Percentiles rank a stretch among this genome's conserved stretches.
Evolutionary conservation across 208 protist species (phyloP).

Genomic region (Leptomonas seymouri): DNA sequence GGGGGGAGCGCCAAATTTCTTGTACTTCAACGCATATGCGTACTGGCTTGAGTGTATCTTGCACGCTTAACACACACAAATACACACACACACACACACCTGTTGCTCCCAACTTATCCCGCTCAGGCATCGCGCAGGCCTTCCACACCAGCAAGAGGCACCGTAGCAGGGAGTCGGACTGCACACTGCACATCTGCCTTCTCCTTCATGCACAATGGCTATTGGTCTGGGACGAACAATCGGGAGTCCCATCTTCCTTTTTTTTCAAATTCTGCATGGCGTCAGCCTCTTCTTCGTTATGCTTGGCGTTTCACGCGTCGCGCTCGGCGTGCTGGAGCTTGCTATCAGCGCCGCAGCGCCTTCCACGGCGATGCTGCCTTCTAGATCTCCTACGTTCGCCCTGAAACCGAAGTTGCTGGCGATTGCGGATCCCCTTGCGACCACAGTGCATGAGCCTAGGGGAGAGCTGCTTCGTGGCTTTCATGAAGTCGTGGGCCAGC

Average conservation of each 20-base stretch:
- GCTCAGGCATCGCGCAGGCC: no score
- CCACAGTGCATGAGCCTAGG: no score
- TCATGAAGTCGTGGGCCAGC: no score
- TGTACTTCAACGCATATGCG: no score
- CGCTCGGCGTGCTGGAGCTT: slow-evolving; percentile 46
- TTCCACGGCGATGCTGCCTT: background rate
- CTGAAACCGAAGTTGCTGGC: background rate
- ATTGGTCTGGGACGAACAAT: slow-evolving; percentile 65
- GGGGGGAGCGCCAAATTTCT: no score
- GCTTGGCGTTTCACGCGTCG: slow-evolving; percentile 42
- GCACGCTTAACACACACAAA: no score
- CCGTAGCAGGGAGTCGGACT: no score
- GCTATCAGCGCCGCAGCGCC: background rate
- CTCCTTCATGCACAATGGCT: slow-evolving; percentile 37
- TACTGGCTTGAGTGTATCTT: no score
- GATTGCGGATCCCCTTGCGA: background rate
- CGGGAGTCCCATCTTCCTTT: slow-evolving; percentile 55
- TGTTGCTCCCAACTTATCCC: no score
- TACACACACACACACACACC: no score
- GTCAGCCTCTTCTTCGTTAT: slow-evolving; percentile 63
- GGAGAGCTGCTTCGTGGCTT: no score
- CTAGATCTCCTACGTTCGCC: background rate
- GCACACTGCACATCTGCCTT: background rate
- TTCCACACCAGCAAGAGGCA: no score
- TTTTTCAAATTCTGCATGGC: slow-evolving; percentile 67